A percentile compares a stretch with the other conserved stretches of the same genome.
Conservation (phyloP, 805 yeast genomes). For the Yamadazyma phyllophila region DNA sequence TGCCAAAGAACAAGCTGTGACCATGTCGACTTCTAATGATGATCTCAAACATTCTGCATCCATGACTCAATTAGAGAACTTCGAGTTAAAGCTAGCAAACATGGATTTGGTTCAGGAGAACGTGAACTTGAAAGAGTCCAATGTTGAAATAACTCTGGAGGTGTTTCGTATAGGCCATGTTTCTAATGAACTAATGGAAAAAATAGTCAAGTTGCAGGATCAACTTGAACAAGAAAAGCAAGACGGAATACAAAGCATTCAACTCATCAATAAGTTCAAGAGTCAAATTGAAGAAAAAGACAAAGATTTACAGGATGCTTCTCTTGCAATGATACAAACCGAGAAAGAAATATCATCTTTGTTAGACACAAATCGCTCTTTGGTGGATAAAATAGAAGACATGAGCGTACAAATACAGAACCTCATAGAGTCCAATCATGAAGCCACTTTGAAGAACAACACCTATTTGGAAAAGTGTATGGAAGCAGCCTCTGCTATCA, state of each 20-base stretch:
- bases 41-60: not conserved
- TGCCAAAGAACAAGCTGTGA: not conserved
- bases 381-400: not conserved
- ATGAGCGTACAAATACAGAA: not conserved
- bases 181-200: not conserved
- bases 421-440: constrained; percentile 2
- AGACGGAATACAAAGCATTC: too few species aligned
- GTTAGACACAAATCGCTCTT: not conserved
- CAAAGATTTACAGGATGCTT: not conserved
- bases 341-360: not conserved
- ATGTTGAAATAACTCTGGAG: constrained; percentile 1
- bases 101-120: constrained; percentile 3
- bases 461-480: constrained; percentile 5
- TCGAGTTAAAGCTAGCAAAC: not conserved
- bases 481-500: not conserved
- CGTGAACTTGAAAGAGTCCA: not conserved
- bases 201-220: not conserved
- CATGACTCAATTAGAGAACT: not conserved
- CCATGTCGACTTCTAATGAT: not conserved
- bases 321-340: not conserved
- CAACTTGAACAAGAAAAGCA: not conserved
- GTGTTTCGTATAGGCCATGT: constrained; percentile 3
- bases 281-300: not conserved
- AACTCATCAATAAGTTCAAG: not conserved
- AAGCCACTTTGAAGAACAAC: constrained; percentile 8